Percentiles rank a stretch among this genome's conserved stretches.
phyloP scores from a whole-genome alignment of 345 rosid genomes.

The Heritiera fomes region DNA sequence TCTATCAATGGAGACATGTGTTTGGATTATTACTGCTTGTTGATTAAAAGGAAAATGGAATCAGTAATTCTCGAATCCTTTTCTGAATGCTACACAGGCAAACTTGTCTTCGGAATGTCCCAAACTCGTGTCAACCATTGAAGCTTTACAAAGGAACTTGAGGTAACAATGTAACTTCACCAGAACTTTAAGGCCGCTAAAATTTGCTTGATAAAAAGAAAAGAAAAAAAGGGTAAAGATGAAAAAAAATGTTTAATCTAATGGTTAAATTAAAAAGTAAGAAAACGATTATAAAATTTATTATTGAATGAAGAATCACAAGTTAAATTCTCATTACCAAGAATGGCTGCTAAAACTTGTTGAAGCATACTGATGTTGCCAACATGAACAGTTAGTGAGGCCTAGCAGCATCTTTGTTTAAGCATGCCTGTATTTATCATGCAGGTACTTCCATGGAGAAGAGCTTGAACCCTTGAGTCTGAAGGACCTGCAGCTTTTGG shows the following conservation, averaged over 20 bases:
- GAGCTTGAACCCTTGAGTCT: conserved; percentile 59
- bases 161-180: conserved; percentile 40
- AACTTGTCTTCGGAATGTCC: conserved; percentile 60
- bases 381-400: background rate
- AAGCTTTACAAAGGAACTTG: conserved; percentile 56
- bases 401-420: background rate
- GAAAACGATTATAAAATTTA: too few species aligned
- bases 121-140: conserved; percentile 59
- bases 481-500: conserved; percentile 74
- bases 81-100: conserved; percentile 37
- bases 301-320: too few species aligned
- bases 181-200: background rate
- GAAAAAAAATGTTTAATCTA: too few species aligned
- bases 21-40: background rate
- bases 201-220: background rate
- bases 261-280: too few species aligned
- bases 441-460: conserved; percentile 67
- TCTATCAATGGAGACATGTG: background rate
- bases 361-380: background rate
- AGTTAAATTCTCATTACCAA: background rate
- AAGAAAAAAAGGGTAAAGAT: too few species aligned
- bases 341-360: background rate
- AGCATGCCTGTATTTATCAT: background rate
- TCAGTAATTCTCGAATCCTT: background rate
- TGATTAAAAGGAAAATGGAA: background rate